Evolutionary conservation across 257 asterid genomes (phyloP), one percentile per base, ranked within the genome.

Genomic region (Ilex asprella): DNA sequence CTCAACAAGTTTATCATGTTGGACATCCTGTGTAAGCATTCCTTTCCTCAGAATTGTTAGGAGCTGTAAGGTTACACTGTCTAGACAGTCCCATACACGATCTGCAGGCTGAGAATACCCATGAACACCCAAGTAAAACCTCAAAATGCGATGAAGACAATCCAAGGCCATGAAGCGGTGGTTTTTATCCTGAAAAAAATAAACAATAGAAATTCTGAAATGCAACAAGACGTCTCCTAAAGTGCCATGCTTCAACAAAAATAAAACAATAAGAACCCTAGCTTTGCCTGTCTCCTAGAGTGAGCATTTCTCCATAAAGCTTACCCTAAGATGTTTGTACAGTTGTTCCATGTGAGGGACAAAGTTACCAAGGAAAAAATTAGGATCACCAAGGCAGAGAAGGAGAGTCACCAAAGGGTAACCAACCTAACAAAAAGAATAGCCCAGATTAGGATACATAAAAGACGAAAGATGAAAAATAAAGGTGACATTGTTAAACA

Each of bases 121-220:
- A 72, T 93, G 96, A 70, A 89, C 94, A 67, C 96, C 87, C 83
- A 93, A 74, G 78, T 93, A 93, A 73, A 93, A 93, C 78, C 97
- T 84, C 79, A 89, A 65, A 64, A 93, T 94, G 43, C 99, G 97
- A 73, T 93, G 99, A 61, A 89, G 81, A 71, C 99, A 93, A 76
- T 93, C 97, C 70, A 93, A 79, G 61, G 99, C 97, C 99, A 93
- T 93, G 82, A 93, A 93, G 27, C 99, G 95, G 50, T 87, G 96
- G 82, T 85, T 93, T 78, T 93, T 93, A 80, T 93, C 99, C 99
- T 93, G 85, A 69, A 80, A 62, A 61, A 75, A 56, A 21, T 0
- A 21, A 21, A 21, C 27, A 58, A 61, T 58, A 68, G 55, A 70
- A 51, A 56, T 69, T 35, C 41, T 35, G 41, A 35, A 35, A 35